phyloP scores from a whole-genome alignment of 2,329 filamentous ascomycete genomes.

The Xylaria sp. region DNA sequence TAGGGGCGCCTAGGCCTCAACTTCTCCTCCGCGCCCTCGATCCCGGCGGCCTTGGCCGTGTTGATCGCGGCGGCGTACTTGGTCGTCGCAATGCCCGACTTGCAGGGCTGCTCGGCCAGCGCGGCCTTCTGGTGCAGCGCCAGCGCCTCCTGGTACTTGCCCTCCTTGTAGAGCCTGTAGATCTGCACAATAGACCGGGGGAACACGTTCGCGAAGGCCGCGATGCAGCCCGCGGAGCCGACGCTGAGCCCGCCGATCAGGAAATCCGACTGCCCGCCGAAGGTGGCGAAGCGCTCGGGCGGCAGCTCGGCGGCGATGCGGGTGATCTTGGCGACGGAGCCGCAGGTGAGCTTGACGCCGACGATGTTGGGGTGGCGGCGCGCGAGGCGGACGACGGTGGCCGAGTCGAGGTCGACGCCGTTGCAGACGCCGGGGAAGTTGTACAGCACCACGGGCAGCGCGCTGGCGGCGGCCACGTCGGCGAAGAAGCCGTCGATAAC shows the following conservation, averaged over 20 bases:
- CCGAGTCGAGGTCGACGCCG: constrained; percentile 71
- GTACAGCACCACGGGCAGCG: constrained; percentile 67
- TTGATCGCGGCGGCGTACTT: constrained; percentile 70
- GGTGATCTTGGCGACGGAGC: constrained; percentile 64
- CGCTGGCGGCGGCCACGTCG: constrained; percentile 57
- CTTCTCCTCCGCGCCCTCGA: constrained; percentile 63
- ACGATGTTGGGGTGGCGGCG: constrained; percentile 59
- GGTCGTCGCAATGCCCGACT: constrained; percentile 69
- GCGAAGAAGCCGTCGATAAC: constrained; percentile 65
- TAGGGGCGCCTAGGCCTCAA: constrained; percentile 68
- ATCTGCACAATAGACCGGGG: constrained; percentile 62
- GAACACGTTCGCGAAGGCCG: constrained; percentile 67
- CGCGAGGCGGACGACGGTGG: constrained; percentile 61
- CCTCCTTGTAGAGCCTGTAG: constrained; percentile 65
- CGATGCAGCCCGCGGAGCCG: constrained; percentile 65
- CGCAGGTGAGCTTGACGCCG: constrained; percentile 70
- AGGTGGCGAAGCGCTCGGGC: constrained; percentile 66
- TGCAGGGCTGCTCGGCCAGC: constrained; percentile 68
- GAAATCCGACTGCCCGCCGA: constrained; percentile 76
- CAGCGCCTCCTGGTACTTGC: constrained; percentile 63
- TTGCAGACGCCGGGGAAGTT: constrained; percentile 74
- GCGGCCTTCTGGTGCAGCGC: constrained; percentile 66
- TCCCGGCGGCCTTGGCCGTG: constrained; percentile 63
- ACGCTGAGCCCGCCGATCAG: constrained; percentile 64
- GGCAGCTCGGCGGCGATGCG: constrained; percentile 58